These are phyloP conservation scores for Chlorella vulgaris DNA, from an alignment of 139 green algal genomes.

Conservation along the genomic window DNA sequence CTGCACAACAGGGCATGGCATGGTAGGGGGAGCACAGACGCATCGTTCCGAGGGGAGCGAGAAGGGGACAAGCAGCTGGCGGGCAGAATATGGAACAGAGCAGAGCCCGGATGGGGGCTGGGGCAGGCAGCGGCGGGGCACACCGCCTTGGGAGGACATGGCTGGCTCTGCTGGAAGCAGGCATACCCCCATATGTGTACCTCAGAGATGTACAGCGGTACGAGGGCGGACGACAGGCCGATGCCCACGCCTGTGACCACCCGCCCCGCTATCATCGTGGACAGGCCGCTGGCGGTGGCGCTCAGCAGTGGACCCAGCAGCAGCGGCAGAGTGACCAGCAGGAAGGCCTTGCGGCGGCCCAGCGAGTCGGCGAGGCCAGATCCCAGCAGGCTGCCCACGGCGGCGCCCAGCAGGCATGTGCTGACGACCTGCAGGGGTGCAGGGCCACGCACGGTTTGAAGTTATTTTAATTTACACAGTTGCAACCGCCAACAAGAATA, in stretches of 20 bases:
- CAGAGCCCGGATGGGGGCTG: no score
- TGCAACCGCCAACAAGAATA: no score
- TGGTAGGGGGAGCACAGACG: not conserved
- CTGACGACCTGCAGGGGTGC: conserved; percentile 78
- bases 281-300: conserved; percentile 60
- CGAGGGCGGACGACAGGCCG: conserved; percentile 87
- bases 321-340: conserved; percentile 74
- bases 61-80: no score
- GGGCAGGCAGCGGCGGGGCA: no score
- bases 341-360: conserved; percentile 69
- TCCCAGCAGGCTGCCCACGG: conserved; percentile 72
- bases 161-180: no score
- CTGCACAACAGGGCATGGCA: conserved; percentile 53
- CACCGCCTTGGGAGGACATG: no score
- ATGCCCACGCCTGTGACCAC: conserved; percentile 89
- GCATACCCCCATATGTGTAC: conserved; percentile 45
- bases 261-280: conserved; percentile 77
- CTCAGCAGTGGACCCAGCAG: conserved; percentile 75
- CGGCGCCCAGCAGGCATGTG: conserved; percentile 79
- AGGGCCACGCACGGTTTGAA: not conserved
- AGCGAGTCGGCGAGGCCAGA: conserved; percentile 75
- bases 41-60: not conserved
- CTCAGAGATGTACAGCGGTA: conserved; percentile 96
- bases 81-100: no score
- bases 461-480: no score